phyloP scores from a whole-genome alignment of 441 rosid species.

The Euphorbia schlechtendalii region DNA sequence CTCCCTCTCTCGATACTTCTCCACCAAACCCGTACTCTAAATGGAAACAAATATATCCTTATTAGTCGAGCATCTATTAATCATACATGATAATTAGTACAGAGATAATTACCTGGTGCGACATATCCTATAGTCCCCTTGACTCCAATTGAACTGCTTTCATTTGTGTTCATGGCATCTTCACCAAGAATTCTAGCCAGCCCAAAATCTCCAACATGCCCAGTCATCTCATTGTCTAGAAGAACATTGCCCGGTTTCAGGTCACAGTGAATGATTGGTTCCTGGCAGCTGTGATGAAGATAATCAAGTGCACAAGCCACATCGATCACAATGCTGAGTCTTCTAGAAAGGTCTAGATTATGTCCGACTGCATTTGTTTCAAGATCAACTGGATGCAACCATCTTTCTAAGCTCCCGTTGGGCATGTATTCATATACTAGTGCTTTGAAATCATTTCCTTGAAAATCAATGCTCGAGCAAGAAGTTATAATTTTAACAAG shows the following conservation, averaged over 20 bases:
- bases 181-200: not conserved
- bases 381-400: slow-evolving; percentile 11
- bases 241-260: slow-evolving; percentile 11
- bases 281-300: slow-evolving; percentile 1
- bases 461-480: slow-evolving; percentile 12
- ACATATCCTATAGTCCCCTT: slow-evolving; percentile 6
- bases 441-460: slow-evolving; percentile 14
- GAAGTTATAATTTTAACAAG: slow-evolving; percentile 6
- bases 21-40: too few relatives aligned
- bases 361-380: not conserved
- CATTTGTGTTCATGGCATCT: not conserved
- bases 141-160: not conserved
- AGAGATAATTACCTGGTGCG: slow-evolving; percentile 2
- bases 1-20: too few relatives aligned
- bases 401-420: slow-evolving; percentile 18
- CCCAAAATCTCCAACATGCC: slow-evolving; percentile 10
- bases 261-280: slow-evolving; percentile 10
- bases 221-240: slow-evolving; percentile 6
- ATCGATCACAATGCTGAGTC: slow-evolving; percentile 6
- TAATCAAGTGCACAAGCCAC: slow-evolving; percentile 9
- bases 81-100: too few relatives aligned
- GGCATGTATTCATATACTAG: slow-evolving; percentile 16
- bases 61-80: too few relatives aligned
- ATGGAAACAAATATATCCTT: too few relatives aligned
- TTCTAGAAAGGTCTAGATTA: slow-evolving; percentile 7